A percentile compares a stretch with the other conserved stretches of the same genome.
These are phyloP conservation scores for Yarrowia porcina DNA, from an alignment of 805 yeast species.

Conservation along the genomic window DNA sequence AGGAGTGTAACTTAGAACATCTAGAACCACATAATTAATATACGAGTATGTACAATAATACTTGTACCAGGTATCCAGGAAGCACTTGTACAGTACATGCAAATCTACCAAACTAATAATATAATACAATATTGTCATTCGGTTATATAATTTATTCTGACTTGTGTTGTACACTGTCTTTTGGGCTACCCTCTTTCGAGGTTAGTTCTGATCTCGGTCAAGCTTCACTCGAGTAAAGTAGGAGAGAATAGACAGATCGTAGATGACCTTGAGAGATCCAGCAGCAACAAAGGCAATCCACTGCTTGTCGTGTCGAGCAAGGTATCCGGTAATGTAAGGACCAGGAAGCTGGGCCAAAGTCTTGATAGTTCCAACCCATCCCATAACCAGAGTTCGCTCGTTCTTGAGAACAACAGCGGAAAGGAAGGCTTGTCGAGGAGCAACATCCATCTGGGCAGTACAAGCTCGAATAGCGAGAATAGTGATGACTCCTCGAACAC, in stretches of 20 bases:
- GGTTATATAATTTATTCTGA: not conserved
- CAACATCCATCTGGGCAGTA: slow-evolving; percentile 79
- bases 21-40: too few species aligned
- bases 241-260: slow-evolving; percentile 38
- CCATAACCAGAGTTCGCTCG: slow-evolving; percentile 76
- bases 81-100: too few species aligned
- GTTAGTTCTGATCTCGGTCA: slow-evolving; percentile 20
- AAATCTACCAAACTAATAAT: too few species aligned
- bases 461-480: slow-evolving; percentile 56
- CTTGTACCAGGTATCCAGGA: too few species aligned
- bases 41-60: too few species aligned
- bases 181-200: too few species aligned
- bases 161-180: too few species aligned
- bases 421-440: slow-evolving; percentile 77
- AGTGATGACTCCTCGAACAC: slow-evolving; percentile 45
- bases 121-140: too few species aligned
- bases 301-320: slow-evolving; percentile 48
- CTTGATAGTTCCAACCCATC: slow-evolving; percentile 78
- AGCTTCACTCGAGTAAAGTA: slow-evolving; percentile 29
- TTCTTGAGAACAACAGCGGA: slow-evolving; percentile 61
- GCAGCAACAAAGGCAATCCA: slow-evolving; percentile 39
- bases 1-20: too few species aligned
- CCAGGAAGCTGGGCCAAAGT: slow-evolving; percentile 79
- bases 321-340: slow-evolving; percentile 68
- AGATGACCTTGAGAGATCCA: slow-evolving; percentile 38